A percentile compares a stretch with the other conserved stretches of the same genome.
phyloP scores from a whole-genome alignment of 805 yeast genomes.

The Myxozyma neotropica region DNA sequence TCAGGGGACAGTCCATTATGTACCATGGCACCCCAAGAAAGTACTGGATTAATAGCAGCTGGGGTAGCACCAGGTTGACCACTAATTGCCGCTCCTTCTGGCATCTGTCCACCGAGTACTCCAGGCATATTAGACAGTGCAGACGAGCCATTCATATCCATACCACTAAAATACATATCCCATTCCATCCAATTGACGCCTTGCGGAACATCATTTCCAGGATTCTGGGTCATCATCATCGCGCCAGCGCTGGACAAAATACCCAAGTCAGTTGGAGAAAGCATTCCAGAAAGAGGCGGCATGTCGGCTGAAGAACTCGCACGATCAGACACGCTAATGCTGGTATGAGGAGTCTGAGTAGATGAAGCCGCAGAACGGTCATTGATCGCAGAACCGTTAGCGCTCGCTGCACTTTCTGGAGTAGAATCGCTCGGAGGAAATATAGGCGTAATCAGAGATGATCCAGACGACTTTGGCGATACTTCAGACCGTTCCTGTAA shows the following conservation, averaged over 20 bases:
- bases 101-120: background rate
- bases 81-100: background rate
- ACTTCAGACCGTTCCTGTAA: background rate
- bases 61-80: background rate
- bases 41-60: background rate
- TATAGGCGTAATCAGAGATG: background rate
- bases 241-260: conserved; percentile 12
- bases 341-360: background rate
- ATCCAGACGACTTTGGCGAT: background rate
- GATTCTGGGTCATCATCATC: conserved; percentile 22
- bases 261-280: conserved; percentile 4
- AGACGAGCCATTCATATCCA: conserved; percentile 13
- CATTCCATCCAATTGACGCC: conserved; percentile 28
- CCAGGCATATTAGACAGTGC: background rate
- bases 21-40: conserved; percentile 6
- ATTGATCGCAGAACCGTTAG: background rate
- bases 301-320: background rate
- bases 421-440: background rate
- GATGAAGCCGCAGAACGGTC: background rate
- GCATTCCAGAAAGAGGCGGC: background rate
- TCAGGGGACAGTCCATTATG: conserved; percentile 20
- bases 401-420: background rate
- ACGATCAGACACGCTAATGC: background rate
- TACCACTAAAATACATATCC: conserved; percentile 28
- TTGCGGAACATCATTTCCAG: conserved; percentile 21